Base-by-base conservation (phyloP, 805 yeast species). In the Candida incommunis region DNA sequence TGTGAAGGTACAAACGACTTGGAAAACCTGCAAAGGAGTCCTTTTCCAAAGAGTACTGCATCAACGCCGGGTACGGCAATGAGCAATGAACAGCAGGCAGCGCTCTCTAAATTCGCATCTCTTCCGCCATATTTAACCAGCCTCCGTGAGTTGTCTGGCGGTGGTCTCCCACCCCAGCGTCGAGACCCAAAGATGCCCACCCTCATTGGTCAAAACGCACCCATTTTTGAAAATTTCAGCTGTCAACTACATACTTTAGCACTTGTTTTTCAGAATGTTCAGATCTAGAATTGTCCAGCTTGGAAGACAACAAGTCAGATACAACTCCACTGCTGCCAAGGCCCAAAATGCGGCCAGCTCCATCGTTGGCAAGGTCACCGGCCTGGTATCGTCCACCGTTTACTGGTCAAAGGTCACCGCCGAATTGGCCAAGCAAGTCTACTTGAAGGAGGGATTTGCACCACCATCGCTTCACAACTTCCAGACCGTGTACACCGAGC, bases 361-460 rank as follows among this genome's bases (percentile, higher is more conserved):
- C 40, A 51, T 58, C 43, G 67, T 68, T 57, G 60, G 66, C 47
- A 61, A 58, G 54, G 66, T 67, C 43, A 42, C 59, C 49, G 51
- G 60, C 66, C 51, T 47, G 47, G 61, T 71, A 53, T 74, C 80
- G 67, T 56, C 70, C 50, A 71, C 88, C 47, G 64, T 84, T 48
- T 92, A 85, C 82, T 92, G 92, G 83, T 46, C 66, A 55, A 78
- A 78, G 68, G 84, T 78, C 49, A 61, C 68, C 45, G 77, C 71
- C 50, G 83, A 78, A 64, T 62, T 78, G 55, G 77, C 74, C 49
- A 82, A 82, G 67, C 75, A 77, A 65, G 83, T 92, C 50, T 92
- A 90, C 76, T 68, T 79, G 61, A 82, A 83, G 67, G 98, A 92
- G 71, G 94, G 87, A 52, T 70, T 92, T 56, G 84, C 94, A 50